Evolutionary conservation across 305 asterid species (phyloP).

Genomic region (Lippia alba): DNA sequence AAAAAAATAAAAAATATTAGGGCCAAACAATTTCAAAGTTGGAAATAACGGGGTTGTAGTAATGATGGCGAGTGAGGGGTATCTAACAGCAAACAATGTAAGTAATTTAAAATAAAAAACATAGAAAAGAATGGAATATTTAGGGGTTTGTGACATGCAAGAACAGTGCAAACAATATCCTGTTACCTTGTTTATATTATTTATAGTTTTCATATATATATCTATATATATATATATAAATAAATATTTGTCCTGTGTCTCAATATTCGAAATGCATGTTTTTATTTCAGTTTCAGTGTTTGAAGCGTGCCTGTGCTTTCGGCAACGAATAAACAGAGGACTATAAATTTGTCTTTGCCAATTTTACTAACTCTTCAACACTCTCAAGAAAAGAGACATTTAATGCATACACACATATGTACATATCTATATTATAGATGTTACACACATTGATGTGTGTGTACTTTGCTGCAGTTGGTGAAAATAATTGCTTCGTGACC

Average conservation of each 20-base stretch:
- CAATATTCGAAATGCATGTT: slow-evolving; percentile 38
- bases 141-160: slow-evolving; percentile 74
- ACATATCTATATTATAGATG: background rate
- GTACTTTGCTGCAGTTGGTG: background rate
- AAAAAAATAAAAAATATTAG: background rate
- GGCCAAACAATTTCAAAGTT: slow-evolving; percentile 19
- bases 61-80: slow-evolving; percentile 58
- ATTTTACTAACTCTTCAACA: slow-evolving; percentile 28
- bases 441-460: no score
- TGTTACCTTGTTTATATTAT: background rate
- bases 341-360: slow-evolving; percentile 27
- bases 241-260: background rate
- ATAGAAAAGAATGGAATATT: slow-evolving; percentile 56
- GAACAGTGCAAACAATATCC: background rate
- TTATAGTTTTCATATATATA: background rate
- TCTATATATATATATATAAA: background rate
- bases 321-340: slow-evolving; percentile 34
- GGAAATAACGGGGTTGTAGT: slow-evolving; percentile 51
- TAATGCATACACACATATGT: background rate
- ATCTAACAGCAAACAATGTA: slow-evolving; percentile 27
- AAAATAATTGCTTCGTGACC: background rate
- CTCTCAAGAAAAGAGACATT: background rate
- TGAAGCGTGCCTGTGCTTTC: slow-evolving; percentile 48
- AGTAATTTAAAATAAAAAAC: background rate
- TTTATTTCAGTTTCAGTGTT: slow-evolving; percentile 37